A percentile compares a stretch with the other conserved stretches of the same genome.
phyloP scores from a whole-genome alignment of 164 flowering plant species.

The Hamamelis virginiana region DNA sequence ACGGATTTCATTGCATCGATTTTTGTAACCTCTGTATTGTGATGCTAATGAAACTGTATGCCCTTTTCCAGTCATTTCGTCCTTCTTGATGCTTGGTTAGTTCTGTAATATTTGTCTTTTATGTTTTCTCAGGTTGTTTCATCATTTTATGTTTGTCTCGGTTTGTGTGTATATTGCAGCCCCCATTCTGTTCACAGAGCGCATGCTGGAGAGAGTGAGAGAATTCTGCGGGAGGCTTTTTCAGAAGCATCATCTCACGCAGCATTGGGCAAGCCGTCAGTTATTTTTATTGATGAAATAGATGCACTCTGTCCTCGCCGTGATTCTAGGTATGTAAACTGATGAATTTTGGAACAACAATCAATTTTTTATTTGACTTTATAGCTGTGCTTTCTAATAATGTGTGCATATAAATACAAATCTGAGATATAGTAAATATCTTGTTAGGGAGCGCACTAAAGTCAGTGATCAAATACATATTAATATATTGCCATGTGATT shows the following conservation, averaged over 20 bases:
- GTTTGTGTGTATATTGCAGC: constrained; percentile 34
- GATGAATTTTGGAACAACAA: neutral
- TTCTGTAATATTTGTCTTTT: neutral
- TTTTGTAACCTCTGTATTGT: neutral
- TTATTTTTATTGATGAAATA: constrained; percentile 91
- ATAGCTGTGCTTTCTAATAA: neutral
- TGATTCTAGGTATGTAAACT: constrained; percentile 57
- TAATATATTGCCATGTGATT: too few relatives aligned
- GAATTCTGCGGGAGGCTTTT: constrained; percentile 77
- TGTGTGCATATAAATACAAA: neutral
- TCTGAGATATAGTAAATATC: too few relatives aligned
- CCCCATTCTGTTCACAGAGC: constrained; percentile 83
- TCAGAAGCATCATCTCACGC: constrained; percentile 68
- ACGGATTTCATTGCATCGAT: neutral
- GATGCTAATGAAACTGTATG: neutral
- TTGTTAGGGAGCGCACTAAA: too few relatives aligned
- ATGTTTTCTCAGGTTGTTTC: neutral
- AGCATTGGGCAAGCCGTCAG: constrained; percentile 62
- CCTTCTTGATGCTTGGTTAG: neutral
- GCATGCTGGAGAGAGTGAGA: constrained; percentile 96
- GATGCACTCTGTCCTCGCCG: constrained; percentile 92
- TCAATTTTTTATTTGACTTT: neutral
- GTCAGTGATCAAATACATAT: too few relatives aligned
- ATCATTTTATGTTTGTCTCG: constrained; percentile 12
- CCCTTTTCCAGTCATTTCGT: neutral